phyloP scores from a whole-genome alignment of 2,329 filamentous ascomycete species.

The Botryotinia globosa region DNA sequence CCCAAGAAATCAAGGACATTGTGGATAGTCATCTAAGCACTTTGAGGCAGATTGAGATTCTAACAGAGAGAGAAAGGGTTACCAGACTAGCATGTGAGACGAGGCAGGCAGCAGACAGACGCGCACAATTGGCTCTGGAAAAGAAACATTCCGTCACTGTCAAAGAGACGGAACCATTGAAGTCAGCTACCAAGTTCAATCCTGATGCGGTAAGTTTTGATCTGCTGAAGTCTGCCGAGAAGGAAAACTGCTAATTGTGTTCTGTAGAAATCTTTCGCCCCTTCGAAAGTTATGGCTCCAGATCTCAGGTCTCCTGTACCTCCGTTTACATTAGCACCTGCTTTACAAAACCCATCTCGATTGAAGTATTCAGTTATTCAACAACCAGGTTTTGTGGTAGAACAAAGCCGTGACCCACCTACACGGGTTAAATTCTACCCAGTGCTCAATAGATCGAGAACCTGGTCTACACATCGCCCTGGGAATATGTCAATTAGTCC shows the following conservation, averaged over 20 bases:
- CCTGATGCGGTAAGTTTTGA: slow-evolving; percentile 12
- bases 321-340: not conserved
- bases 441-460: not conserved
- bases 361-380: slow-evolving; percentile 10
- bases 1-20: not conserved
- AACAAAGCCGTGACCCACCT: not conserved
- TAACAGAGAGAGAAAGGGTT: not conserved
- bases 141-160: not conserved
- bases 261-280: not conserved
- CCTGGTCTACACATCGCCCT: not conserved
- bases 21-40: not conserved
- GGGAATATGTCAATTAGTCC: not conserved
- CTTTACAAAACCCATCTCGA: not conserved
- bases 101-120: not conserved
- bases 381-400: slow-evolving; percentile 1
- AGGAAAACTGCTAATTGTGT: not conserved
- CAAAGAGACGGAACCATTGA: not conserved
- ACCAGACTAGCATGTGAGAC: not conserved
- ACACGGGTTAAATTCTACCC: not conserved
- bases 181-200: slow-evolving; percentile 11
- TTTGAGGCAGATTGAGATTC: not conserved
- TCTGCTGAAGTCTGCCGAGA: not conserved
- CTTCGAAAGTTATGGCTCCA: not conserved
- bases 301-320: not conserved
- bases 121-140: not conserved